Conservation (phyloP, 768 basidiomycete species). For the Gautieria morchelliformis region DNA sequence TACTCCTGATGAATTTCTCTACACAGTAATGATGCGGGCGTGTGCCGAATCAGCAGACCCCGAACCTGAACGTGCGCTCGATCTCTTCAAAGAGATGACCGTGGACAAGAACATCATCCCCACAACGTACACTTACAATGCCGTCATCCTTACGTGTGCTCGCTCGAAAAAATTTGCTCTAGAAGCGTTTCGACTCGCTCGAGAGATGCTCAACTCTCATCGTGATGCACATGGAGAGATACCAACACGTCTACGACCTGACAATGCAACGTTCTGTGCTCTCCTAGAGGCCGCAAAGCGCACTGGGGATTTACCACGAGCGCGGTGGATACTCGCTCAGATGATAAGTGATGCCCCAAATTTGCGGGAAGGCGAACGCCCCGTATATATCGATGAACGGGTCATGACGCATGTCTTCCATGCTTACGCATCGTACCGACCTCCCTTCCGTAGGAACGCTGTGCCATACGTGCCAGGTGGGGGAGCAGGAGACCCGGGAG, state of each 20-base stretch:
- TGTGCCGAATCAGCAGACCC: conserved; percentile 54
- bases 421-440: conserved; percentile 72
- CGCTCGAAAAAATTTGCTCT: conserved; percentile 54
- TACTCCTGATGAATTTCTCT: conserved; percentile 59
- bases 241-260: conserved; percentile 40
- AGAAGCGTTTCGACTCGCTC: conserved; percentile 76
- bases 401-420: conserved; percentile 81
- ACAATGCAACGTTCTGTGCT: conserved; percentile 63
- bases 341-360: conserved; percentile 37
- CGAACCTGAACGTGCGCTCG: conserved; percentile 85
- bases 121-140: conserved; percentile 63
- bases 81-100: conserved; percentile 91
- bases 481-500: background rate
- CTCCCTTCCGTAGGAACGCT: conserved; percentile 48
- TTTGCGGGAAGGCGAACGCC: background rate
- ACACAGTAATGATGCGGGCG: conserved; percentile 79
- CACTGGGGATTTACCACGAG: conserved; percentile 70
- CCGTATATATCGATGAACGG: conserved; percentile 42
- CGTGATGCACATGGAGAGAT: conserved; percentile 53
- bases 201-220: conserved; percentile 77
- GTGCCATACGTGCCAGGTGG: conserved; percentile 6
- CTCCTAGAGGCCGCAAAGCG: conserved; percentile 87
- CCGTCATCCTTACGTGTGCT: conserved; percentile 75
- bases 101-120: conserved; percentile 56
- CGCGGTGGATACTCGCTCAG: conserved; percentile 88